Evolutionary conservation across 2,329 filamentous ascomycete species (phyloP).

Genomic region (Pseudocercospora ulei): DNA sequence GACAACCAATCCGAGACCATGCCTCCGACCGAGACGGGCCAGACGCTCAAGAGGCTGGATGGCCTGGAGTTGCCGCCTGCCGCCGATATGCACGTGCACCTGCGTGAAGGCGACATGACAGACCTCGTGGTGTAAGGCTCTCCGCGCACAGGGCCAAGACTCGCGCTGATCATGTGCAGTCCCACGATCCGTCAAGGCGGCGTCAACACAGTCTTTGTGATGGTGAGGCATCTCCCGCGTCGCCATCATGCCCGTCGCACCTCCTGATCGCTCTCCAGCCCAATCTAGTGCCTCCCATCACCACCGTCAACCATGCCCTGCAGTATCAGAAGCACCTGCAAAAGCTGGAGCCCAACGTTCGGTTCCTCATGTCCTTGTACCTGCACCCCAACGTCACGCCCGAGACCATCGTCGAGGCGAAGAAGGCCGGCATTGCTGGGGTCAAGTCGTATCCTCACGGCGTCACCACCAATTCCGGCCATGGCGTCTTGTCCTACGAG

Average conservation of each 20-base stretch:
- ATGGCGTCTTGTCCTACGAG: slow-evolving; percentile 60
- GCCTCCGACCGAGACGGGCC: slow-evolving; percentile 3
- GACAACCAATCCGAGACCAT: too few relatives aligned
- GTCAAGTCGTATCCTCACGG: slow-evolving; percentile 59
- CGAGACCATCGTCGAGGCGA: slow-evolving; percentile 58
- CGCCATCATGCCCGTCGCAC: background rate
- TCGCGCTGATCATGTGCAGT: slow-evolving; percentile 27
- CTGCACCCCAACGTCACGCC: slow-evolving; percentile 43
- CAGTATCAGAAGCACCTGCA: slow-evolving; percentile 40
- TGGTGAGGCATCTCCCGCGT: slow-evolving; percentile 35
- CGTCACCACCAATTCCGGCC: slow-evolving; percentile 52
- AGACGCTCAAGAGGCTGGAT: slow-evolving; percentile 35
- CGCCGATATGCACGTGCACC: slow-evolving; percentile 45
- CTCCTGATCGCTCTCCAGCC: slow-evolving; percentile 35
- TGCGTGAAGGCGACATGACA: slow-evolving; percentile 46
- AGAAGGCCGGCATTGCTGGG: slow-evolving; percentile 59
- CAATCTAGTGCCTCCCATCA: slow-evolving; percentile 45
- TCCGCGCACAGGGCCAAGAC: too few relatives aligned
- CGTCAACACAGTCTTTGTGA: slow-evolving; percentile 47
- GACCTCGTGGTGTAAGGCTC: slow-evolving; percentile 37
- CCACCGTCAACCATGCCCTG: slow-evolving; percentile 41
- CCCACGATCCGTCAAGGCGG: slow-evolving; percentile 45
- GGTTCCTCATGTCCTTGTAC: slow-evolving; percentile 46
- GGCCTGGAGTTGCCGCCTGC: slow-evolving; percentile 43
- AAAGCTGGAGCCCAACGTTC: slow-evolving; percentile 42